Evolutionary conservation across 306 rosid species (phyloP).

Genomic region (Sphenostylis stenocarpa): DNA sequence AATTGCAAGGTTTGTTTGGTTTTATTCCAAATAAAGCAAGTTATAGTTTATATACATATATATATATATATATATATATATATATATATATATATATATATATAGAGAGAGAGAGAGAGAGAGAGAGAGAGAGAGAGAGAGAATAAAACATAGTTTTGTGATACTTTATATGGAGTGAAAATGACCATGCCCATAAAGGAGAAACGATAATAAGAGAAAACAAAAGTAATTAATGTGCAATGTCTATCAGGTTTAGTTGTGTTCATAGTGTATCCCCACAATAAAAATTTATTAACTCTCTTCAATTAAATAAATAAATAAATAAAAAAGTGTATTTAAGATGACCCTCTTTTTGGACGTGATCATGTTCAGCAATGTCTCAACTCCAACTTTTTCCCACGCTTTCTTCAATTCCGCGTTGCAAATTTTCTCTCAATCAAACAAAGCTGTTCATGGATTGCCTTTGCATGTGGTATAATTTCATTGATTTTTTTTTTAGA

Average conservation of each 20-base stretch:
- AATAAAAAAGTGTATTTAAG: background rate
- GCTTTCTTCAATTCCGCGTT: slow-evolving; percentile 11
- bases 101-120: too few species aligned
- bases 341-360: background rate
- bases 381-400: background rate
- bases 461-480: background rate
- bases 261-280: background rate
- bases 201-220: background rate
- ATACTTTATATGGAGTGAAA: background rate
- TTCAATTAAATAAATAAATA: background rate
- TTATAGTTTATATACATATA: too few species aligned
- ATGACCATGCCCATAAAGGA: background rate
- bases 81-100: too few species aligned
- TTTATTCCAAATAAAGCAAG: too few species aligned
- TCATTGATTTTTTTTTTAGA: too few species aligned
- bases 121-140: too few species aligned
- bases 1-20: too few species aligned
- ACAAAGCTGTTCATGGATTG: background rate
- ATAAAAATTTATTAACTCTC: background rate
- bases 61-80: too few species aligned
- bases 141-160: too few species aligned
- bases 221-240: background rate
- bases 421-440: background rate
- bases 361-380: background rate
- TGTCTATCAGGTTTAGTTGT: background rate